A percentile compares a stretch with the other conserved stretches of the same genome.
These are phyloP conservation scores for Curvularia sp. DNA, from an alignment of 2,329 filamentous ascomycete genomes.

Conservation along the genomic window DNA sequence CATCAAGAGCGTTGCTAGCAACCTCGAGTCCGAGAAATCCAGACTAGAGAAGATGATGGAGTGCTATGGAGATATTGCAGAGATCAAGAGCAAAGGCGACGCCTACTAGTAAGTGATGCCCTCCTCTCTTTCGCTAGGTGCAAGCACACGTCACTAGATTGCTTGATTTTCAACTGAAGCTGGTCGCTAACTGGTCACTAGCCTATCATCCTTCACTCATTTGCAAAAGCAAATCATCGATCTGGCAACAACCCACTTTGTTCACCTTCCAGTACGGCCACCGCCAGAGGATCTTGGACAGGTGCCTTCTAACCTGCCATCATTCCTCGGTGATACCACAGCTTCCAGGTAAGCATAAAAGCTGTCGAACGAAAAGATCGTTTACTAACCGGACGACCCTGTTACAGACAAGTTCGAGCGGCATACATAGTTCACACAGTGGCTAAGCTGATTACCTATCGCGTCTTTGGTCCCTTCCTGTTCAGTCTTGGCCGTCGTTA, in stretches of 20 bases:
- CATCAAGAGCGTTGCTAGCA: conserved; percentile 50
- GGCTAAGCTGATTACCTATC: conserved; percentile 63
- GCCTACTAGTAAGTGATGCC: conserved; percentile 54
- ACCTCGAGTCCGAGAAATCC: conserved; percentile 52
- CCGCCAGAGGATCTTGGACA: conserved; percentile 60
- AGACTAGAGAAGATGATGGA: conserved; percentile 55
- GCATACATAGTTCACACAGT: conserved; percentile 65
- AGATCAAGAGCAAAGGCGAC: conserved; percentile 55
- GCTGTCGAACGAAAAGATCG: neutral
- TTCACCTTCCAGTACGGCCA: conserved; percentile 59
- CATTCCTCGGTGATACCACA: conserved; percentile 61
- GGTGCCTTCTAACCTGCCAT: conserved; percentile 61
- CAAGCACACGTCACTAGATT: conserved; percentile 20
- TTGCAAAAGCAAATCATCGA: conserved; percentile 61
- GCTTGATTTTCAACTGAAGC: conserved; percentile 1
- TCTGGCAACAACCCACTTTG: conserved; percentile 61
- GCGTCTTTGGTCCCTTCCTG: conserved; percentile 65
- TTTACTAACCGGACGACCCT: conserved; percentile 9
- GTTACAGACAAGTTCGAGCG: conserved; percentile 56
- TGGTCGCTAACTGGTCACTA: conserved; percentile 31
- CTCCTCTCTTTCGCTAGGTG: conserved; percentile 23
- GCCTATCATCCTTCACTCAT: conserved; percentile 61
- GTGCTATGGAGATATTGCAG: conserved; percentile 52
- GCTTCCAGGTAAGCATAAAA: conserved; percentile 52
- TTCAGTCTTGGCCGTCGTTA: conserved; percentile 63